Evolutionary conservation across 2,329 filamentous ascomycete species (phyloP).

Genomic region (Nothopassalora personata): DNA sequence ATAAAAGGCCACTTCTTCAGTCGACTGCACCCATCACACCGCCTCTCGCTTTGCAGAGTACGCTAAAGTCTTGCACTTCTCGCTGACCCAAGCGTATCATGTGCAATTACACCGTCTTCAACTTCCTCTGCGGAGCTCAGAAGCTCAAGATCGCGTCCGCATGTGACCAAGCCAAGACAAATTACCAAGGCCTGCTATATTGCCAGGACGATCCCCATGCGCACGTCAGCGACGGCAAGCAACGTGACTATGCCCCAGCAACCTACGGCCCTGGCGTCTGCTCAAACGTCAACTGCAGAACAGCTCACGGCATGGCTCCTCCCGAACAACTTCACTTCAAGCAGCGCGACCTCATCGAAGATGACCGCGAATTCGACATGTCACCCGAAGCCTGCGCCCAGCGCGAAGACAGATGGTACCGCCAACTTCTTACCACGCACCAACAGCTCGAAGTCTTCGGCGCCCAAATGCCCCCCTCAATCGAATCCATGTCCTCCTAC

Average conservation of each 20-base stretch:
- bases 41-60: not conserved
- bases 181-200: constrained; percentile 8
- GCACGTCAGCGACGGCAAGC: constrained; percentile 3
- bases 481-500: not conserved
- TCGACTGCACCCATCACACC: too few relatives aligned
- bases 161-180: constrained; percentile 6
- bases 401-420: constrained; percentile 12
- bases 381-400: constrained; percentile 9
- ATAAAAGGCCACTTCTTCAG: too few relatives aligned
- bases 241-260: not conserved
- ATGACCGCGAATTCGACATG: constrained; percentile 13
- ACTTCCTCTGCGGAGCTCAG: constrained; percentile 10
- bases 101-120: constrained; percentile 16
- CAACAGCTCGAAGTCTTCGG: constrained; percentile 11
- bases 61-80: not conserved
- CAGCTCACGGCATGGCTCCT: not conserved
- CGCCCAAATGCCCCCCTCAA: constrained; percentile 2
- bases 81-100: not conserved
- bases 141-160: constrained; percentile 13
- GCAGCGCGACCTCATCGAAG: not conserved
- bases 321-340: not conserved
- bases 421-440: constrained; percentile 4
- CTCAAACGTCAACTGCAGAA: constrained; percentile 12
- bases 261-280: constrained; percentile 15
- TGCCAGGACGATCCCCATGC: constrained; percentile 8